phyloP scores from a whole-genome alignment of 257 asterid species.

The Agastache rugosa region DNA sequence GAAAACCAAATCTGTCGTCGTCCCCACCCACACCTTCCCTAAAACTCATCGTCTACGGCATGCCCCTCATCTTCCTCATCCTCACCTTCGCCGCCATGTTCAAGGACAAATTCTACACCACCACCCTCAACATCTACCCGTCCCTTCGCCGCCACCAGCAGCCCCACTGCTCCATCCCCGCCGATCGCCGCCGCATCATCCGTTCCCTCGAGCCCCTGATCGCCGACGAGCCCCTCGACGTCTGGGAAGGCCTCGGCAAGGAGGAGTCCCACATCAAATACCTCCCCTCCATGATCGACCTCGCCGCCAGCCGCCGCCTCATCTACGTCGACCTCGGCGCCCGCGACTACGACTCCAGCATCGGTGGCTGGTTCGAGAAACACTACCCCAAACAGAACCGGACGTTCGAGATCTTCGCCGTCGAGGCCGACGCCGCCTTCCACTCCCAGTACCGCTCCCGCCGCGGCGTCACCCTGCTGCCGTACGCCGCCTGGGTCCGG shows the following conservation, averaged over 20 bases:
- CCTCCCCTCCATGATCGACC: slow-evolving; percentile 47
- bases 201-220: slow-evolving; percentile 48
- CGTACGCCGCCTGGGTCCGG: slow-evolving; percentile 59
- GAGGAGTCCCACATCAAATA: slow-evolving; percentile 48
- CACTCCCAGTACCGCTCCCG: slow-evolving; percentile 41
- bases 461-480: slow-evolving; percentile 49
- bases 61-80: slow-evolving; percentile 33
- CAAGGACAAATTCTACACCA: slow-evolving; percentile 22
- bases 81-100: slow-evolving; percentile 38
- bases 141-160: not conserved
- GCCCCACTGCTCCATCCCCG: slow-evolving; percentile 32
- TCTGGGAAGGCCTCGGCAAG: slow-evolving; percentile 46
- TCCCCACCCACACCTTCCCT: slow-evolving; percentile 21
- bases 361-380: slow-evolving; percentile 57
- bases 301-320: slow-evolving; percentile 40
- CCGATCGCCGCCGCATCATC: slow-evolving; percentile 36
- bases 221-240: slow-evolving; percentile 49
- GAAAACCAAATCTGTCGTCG: not conserved
- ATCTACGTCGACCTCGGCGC: slow-evolving; percentile 63
- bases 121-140: not conserved
- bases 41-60: slow-evolving; percentile 19
- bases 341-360: slow-evolving; percentile 58
- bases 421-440: slow-evolving; percentile 55
- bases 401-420: slow-evolving; percentile 52
- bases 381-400: slow-evolving; percentile 59